Evolutionary conservation across 805 yeast species (phyloP).

Genomic region (Ogataea nonfermentans): DNA sequence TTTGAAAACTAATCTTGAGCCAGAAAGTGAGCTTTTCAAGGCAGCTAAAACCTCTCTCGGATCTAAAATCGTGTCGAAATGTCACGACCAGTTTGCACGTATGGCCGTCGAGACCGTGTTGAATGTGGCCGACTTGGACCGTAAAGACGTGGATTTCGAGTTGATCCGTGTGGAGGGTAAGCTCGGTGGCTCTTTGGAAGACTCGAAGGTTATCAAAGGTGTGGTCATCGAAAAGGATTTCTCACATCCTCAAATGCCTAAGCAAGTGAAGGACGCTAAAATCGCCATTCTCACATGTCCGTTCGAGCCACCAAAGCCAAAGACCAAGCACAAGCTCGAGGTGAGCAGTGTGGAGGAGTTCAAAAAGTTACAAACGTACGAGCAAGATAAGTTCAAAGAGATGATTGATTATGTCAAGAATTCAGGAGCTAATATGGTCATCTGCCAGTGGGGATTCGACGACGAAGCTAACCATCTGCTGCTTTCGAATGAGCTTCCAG

Average conservation of each 20-base stretch:
- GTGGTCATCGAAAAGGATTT: constrained; percentile 94
- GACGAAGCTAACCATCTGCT: constrained; percentile 96
- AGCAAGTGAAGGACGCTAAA: constrained; percentile 71
- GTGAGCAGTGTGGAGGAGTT: constrained; percentile 94
- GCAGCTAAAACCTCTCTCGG: constrained; percentile 96
- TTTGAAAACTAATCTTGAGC: constrained; percentile 29
- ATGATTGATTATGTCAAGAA: constrained; percentile 86
- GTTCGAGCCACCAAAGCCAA: constrained; percentile 99
- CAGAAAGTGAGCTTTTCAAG: constrained; percentile 62
- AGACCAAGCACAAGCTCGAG: constrained; percentile 95
- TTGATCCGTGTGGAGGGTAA: constrained; percentile 93
- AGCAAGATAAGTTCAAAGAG: constrained; percentile 82
- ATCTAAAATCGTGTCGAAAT: constrained; percentile 90
- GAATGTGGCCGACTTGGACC: constrained; percentile 85
- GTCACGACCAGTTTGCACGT: constrained; percentile 89
- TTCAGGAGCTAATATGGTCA: constrained; percentile 93
- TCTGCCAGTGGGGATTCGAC: constrained; percentile 99
- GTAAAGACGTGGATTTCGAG: constrained; percentile 96
- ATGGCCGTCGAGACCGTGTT: constrained; percentile 97
- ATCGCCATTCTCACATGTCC: constrained; percentile 97
- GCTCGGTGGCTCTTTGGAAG: constrained; percentile 91
- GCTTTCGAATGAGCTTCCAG: constrained; percentile 84
- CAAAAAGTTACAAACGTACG: constrained; percentile 85
- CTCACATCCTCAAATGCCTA: constrained; percentile 98
- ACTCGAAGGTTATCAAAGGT: constrained; percentile 82